Base-by-base conservation (phyloP, 2,329 filamentous ascomycete genomes). In the Corynespora cassiicola region DNA sequence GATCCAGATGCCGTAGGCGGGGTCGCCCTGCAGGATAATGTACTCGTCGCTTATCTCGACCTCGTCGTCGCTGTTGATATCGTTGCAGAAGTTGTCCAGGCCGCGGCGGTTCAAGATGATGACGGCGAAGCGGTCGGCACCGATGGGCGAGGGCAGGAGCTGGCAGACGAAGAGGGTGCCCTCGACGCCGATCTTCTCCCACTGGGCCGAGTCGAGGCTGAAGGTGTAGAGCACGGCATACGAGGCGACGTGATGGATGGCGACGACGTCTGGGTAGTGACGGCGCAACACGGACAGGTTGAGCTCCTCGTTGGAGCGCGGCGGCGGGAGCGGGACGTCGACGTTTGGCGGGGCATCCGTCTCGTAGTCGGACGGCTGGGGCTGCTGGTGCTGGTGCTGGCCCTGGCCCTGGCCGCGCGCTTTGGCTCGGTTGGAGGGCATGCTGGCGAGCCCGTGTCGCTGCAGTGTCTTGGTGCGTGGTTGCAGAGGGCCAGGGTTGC, bases 131-230 rank as follows among this genome's bases (percentile, higher is more conserved):
- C 73, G 65, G 29, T 71, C 61, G 10, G 52, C 47, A 30, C 58
- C 62, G 7, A 50, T 42, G 36, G 81, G 42, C 4, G 52, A 56
- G 6, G 62, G 58, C 2, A 52, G 52, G 11, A 84, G 71, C 49
- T 87, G 79, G 74, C 88, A 95, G 36, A 97, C 81, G 66, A 97
- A 99, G 50, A 97, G 75, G 9, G 89, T 88, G 24, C 94, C 94
- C 69, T 96, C 91, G 8, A 91, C 80, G 39, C 85, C 87, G 29
- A 81, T 81, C 74, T 95, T 95, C 63, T 94, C 87, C 94, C 94
- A 97, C 43, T 76, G 72, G 35, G 80, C 74, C 3, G 82, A 77
- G 4, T 76, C 70, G 30, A 81, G 76, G 46, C 78, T 81, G 72
- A 95, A 94, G 31, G 80, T 81, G 75, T 96, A 97, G 52, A 96